Evolutionary conservation across 2,329 filamentous ascomycete species (phyloP).

Genomic region (Alternaria viburni): DNA sequence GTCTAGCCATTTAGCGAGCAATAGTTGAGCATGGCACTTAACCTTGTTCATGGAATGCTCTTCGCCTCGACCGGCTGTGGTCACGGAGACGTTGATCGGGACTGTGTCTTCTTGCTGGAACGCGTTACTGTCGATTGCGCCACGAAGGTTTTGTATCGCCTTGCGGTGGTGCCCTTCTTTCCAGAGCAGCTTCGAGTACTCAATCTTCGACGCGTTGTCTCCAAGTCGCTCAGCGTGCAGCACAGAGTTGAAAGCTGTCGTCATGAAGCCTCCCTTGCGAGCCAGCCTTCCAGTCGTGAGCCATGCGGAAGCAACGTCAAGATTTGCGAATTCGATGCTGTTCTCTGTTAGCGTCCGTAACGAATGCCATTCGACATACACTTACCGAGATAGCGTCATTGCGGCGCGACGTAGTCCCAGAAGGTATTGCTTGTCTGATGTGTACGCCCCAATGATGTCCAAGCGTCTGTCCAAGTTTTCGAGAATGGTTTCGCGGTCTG

Average conservation of each 20-base stretch:
- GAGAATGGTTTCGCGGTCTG: slow-evolving; percentile 50
- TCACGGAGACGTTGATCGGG: slow-evolving; percentile 44
- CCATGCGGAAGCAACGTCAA: slow-evolving; percentile 84
- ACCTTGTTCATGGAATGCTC: slow-evolving; percentile 60
- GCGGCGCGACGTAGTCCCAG: slow-evolving; percentile 83
- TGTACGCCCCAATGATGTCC: slow-evolving; percentile 86
- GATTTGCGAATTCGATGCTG: slow-evolving; percentile 65
- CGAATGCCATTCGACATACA: slow-evolving; percentile 2
- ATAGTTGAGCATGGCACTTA: slow-evolving; percentile 79
- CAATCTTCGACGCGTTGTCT: slow-evolving; percentile 87
- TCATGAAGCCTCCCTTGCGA: slow-evolving; percentile 80
- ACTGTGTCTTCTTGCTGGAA: slow-evolving; percentile 62
- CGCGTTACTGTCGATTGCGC: slow-evolving; percentile 82
- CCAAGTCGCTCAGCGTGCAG: slow-evolving; percentile 85
- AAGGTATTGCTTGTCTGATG: slow-evolving; percentile 91
- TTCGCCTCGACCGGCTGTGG: slow-evolving; percentile 48
- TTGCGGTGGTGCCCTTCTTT: slow-evolving; percentile 92
- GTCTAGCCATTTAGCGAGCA: slow-evolving; percentile 97
- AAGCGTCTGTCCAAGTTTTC: slow-evolving; percentile 74
- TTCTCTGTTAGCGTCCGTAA: slow-evolving; percentile 19
- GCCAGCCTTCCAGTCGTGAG: slow-evolving; percentile 83
- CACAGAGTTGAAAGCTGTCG: slow-evolving; percentile 92
- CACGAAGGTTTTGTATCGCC: slow-evolving; percentile 88
- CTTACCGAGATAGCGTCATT: slow-evolving; percentile 78
- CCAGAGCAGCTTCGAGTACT: slow-evolving; percentile 92